These are phyloP conservation scores for Miamiensis avidus DNA, from an alignment of 169 alveolate species.

Conservation along the genomic window DNA sequence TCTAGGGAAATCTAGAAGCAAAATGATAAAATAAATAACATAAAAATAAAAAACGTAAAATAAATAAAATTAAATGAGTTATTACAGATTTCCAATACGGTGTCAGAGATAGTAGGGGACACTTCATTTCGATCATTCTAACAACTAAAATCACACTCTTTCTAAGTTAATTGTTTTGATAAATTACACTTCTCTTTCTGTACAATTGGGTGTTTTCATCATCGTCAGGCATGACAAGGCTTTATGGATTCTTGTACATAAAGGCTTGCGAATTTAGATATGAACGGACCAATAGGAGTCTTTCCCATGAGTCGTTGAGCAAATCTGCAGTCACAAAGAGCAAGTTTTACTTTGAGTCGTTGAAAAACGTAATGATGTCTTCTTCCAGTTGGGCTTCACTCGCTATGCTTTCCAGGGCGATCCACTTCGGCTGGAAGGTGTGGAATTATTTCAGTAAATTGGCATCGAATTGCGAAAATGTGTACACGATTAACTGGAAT, in stretches of 20 bases:
- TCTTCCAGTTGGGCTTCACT: neutral
- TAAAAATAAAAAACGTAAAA: too few relatives aligned
- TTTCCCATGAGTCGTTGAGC: neutral
- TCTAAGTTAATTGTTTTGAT: neutral
- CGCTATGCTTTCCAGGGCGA: neutral
- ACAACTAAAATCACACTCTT: neutral
- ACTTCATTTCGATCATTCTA: neutral
- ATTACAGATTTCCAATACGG: neutral
- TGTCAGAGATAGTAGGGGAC: neutral
- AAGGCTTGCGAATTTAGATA: neutral
- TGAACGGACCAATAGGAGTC: neutral
- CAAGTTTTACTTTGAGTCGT: neutral
- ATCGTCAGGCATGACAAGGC: neutral
- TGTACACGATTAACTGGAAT: neutral
- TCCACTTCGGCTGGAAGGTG: neutral
- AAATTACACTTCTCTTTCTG: neutral
- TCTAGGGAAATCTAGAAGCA: neutral
- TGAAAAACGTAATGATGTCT: neutral
- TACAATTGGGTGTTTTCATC: too few relatives aligned
- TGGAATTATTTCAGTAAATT: neutral
- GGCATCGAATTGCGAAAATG: neutral
- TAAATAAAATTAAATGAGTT: too few relatives aligned
- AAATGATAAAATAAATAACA: too few relatives aligned
- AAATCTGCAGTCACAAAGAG: neutral
- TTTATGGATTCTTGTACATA: neutral